These are phyloP conservation scores for Panaeolus cyanescens DNA, from an alignment of 768 basidiomycete genomes.

Conservation along the genomic window DNA sequence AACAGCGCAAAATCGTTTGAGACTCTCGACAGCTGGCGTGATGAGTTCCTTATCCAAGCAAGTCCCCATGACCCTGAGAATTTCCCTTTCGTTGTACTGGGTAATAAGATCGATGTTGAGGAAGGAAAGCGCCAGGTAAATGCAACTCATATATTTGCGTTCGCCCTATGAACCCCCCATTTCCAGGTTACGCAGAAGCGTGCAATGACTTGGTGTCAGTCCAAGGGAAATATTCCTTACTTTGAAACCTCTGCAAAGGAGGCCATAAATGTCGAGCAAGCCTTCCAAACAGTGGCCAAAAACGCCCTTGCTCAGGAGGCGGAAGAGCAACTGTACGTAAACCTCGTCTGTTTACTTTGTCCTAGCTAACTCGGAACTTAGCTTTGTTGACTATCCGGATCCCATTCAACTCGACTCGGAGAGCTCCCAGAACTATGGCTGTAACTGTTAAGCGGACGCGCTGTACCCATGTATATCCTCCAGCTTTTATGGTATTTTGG, in stretches of 20 bases:
- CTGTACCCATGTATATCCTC: constrained; percentile 6
- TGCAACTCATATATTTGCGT: background rate
- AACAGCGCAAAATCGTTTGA: constrained; percentile 99
- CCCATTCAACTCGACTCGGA: constrained; percentile 97
- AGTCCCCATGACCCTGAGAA: constrained; percentile 99
- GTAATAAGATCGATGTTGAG: constrained; percentile 99
- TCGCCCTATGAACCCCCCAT: constrained; percentile 2
- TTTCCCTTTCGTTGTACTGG: constrained; percentile 98
- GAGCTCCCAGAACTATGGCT: constrained; percentile 87
- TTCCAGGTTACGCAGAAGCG: constrained; percentile 99
- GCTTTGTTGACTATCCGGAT: constrained; percentile 98
- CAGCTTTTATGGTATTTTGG: constrained; percentile 9
- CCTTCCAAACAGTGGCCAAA: constrained; percentile 99
- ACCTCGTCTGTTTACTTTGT: constrained; percentile 4
- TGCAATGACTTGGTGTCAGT: constrained; percentile 99
- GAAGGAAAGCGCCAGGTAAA: constrained; percentile 95
- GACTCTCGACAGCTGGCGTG: constrained; percentile 98
- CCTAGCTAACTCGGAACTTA: constrained; percentile 30
- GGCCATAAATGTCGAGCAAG: constrained; percentile 99
- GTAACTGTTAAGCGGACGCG: constrained; percentile 67
- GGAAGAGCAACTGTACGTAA: constrained; percentile 86
- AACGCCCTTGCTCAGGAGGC: constrained; percentile 97
- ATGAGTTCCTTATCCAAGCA: constrained; percentile 98
- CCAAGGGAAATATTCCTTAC: constrained; percentile 99
- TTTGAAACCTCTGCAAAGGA: constrained; percentile 99